phyloP scores from a whole-genome alignment of 2,329 filamentous ascomycete genomes.

The Exophiala xenobiotica region DNA sequence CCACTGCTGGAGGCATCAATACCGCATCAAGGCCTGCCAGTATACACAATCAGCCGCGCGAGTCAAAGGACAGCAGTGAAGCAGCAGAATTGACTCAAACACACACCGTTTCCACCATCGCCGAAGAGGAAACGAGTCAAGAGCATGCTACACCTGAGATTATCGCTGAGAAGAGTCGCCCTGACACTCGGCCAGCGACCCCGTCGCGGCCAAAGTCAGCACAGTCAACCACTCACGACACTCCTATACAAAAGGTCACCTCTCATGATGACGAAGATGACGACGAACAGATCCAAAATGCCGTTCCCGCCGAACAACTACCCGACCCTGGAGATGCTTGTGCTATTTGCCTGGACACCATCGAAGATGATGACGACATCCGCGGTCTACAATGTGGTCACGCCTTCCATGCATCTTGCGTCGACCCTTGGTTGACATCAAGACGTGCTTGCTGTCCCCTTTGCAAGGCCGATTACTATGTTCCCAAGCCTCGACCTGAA shows the following conservation, averaged over 20 bases:
- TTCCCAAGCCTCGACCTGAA: slow-evolving; percentile 80
- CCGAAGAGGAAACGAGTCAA: slow-evolving; percentile 20
- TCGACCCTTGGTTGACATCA: slow-evolving; percentile 95
- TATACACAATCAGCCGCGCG: slow-evolving; percentile 54
- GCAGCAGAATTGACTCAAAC: slow-evolving; percentile 16
- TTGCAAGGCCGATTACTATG: slow-evolving; percentile 97
- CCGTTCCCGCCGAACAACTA: slow-evolving; percentile 76
- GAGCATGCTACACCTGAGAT: slow-evolving; percentile 21
- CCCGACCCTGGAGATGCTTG: slow-evolving; percentile 85
- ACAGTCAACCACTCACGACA: slow-evolving; percentile 25
- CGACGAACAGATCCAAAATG: slow-evolving; percentile 76
- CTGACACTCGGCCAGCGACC: slow-evolving; percentile 18
- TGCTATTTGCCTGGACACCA: slow-evolving; percentile 90
- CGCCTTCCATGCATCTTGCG: slow-evolving; percentile 91
- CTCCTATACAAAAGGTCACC: slow-evolving; percentile 48
- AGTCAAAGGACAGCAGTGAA: slow-evolving; percentile 19
- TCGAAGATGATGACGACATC: slow-evolving; percentile 95
- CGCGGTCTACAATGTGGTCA: slow-evolving; percentile 95
- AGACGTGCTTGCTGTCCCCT: slow-evolving; percentile 93
- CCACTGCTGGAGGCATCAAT: slow-evolving; percentile 75
- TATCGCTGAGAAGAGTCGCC: slow-evolving; percentile 28
- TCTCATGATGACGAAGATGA: slow-evolving; percentile 70
- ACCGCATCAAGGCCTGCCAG: slow-evolving; percentile 65
- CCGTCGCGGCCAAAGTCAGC: slow-evolving; percentile 21
- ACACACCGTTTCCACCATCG: slow-evolving; percentile 11